phyloP scores from a whole-genome alignment of 2,329 filamentous ascomycete genomes.

The Colletotrichum karsti region DNA sequence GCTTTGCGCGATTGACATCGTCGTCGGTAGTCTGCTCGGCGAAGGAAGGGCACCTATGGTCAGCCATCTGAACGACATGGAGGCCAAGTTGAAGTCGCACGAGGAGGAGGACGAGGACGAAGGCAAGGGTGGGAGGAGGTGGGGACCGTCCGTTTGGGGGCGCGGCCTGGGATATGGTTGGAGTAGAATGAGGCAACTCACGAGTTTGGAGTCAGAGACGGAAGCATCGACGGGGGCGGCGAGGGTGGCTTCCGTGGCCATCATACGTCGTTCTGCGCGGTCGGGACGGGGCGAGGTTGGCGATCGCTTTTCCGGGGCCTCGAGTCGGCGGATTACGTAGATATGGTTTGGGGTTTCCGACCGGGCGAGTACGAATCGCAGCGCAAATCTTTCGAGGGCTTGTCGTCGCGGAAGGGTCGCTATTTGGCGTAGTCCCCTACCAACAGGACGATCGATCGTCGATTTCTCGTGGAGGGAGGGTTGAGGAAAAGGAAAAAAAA shows the following conservation, averaged over 20 bases:
- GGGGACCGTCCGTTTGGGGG: background rate
- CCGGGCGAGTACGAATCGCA: background rate
- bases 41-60: conserved; percentile 29
- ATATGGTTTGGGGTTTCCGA: background rate
- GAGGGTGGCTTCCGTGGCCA: conserved; percentile 69
- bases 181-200: conserved; percentile 41
- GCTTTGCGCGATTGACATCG: conserved; percentile 50
- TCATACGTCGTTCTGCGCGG: conserved; percentile 58
- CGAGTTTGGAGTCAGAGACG: conserved; percentile 54
- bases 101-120: background rate
- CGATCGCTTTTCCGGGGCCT: conserved; percentile 30
- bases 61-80: conserved; percentile 32
- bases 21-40: conserved; percentile 44
- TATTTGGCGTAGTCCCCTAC: conserved; percentile 7
- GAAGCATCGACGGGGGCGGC: conserved; percentile 63
- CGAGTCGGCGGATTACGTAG: conserved; percentile 23
- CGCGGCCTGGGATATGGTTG: background rate
- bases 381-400: conserved; percentile 28
- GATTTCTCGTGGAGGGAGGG: conserved; percentile 2
- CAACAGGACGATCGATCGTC: conserved; percentile 16
- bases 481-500: conserved; percentile 7
- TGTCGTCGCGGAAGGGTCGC: conserved; percentile 8
- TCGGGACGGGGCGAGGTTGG: conserved; percentile 38
- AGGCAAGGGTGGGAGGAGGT: background rate
- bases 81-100: background rate